These are phyloP conservation scores for Aspergillus sp. DNA, from an alignment of 2,329 filamentous ascomycete species.

Conservation along the genomic window DNA sequence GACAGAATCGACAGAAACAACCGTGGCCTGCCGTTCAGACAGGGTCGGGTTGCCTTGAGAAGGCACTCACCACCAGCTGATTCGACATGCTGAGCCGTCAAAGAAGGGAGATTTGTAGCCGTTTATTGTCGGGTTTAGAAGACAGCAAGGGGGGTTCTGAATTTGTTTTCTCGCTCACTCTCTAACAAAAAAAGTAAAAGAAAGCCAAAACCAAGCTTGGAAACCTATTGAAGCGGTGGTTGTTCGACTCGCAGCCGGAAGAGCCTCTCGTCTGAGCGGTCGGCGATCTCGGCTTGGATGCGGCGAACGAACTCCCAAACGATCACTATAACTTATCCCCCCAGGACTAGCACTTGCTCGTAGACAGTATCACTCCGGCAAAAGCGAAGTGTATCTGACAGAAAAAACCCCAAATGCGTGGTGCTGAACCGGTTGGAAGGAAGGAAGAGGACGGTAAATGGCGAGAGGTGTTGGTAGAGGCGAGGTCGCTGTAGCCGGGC, in stretches of 20 bases:
- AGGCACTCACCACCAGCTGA: constrained; percentile 48
- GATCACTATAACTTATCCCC: constrained; percentile 17
- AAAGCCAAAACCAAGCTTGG: constrained; percentile 1
- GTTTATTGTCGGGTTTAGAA: constrained; percentile 8
- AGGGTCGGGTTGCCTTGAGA: constrained; percentile 21
- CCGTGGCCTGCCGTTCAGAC: constrained; percentile 8
- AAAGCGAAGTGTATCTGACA: not conserved
- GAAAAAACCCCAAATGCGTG: not conserved
- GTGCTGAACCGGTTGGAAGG: not conserved
- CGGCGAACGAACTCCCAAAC: constrained; percentile 17
- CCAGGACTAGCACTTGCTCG: constrained; percentile 6
- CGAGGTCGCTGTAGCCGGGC: constrained; percentile 36
- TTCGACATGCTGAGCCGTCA: constrained; percentile 43
- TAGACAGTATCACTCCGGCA: constrained; percentile 7
- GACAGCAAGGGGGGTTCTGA: constrained; percentile 3
- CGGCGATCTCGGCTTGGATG: constrained; percentile 23
- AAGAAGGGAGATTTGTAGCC: constrained; percentile 14
- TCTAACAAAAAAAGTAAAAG: constrained; percentile 10
- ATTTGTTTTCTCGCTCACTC: constrained; percentile 9
- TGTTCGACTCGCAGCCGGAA: constrained; percentile 14
- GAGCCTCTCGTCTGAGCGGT: constrained; percentile 18
- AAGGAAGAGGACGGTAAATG: not conserved
- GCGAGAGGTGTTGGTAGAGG: constrained; percentile 32
- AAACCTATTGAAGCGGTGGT: constrained; percentile 9
- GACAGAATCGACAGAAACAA: not conserved